phyloP scores from a whole-genome alignment of 2,329 filamentous ascomycete genomes.

The Hypoxylon sp. region DNA sequence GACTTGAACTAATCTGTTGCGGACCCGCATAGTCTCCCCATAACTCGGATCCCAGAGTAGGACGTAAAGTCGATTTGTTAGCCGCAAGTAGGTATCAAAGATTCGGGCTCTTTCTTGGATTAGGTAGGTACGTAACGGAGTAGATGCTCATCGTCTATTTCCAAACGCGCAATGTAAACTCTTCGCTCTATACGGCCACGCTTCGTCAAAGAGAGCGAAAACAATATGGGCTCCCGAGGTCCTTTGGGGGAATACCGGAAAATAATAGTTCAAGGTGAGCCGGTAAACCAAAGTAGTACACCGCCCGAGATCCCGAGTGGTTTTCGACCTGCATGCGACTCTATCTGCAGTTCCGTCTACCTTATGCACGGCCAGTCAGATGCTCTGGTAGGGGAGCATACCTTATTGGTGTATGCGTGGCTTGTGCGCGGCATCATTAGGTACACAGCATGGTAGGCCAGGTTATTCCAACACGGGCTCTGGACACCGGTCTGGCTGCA shows the following conservation, averaged over 20 bases:
- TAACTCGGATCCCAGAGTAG: neutral
- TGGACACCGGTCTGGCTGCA: slow-evolving; percentile 11
- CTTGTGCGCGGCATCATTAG: slow-evolving; percentile 4
- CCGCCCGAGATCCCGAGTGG: slow-evolving; percentile 17
- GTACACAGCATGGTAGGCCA: slow-evolving; percentile 21
- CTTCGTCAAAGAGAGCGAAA: neutral
- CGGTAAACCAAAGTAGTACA: neutral
- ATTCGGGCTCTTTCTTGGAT: neutral
- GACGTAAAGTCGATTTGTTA: neutral
- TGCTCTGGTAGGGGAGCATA: neutral
- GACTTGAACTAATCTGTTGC: neutral
- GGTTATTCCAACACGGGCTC: neutral
- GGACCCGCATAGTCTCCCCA: neutral
- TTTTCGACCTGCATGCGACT: slow-evolving; percentile 33
- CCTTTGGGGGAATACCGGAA: neutral
- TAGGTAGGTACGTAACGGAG: neutral
- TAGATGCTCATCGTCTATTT: neutral
- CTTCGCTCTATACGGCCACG: neutral
- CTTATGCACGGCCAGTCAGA: neutral
- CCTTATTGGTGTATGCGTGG: neutral
- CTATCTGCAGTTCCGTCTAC: neutral
- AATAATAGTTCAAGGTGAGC: neutral
- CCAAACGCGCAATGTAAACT: neutral
- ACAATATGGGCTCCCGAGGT: neutral
- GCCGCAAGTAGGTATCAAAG: neutral